Percentiles rank a stretch among this genome's conserved stretches.
phyloP scores from a whole-genome alignment of 2,329 filamentous ascomycete species.

The Bisporella sp. region DNA sequence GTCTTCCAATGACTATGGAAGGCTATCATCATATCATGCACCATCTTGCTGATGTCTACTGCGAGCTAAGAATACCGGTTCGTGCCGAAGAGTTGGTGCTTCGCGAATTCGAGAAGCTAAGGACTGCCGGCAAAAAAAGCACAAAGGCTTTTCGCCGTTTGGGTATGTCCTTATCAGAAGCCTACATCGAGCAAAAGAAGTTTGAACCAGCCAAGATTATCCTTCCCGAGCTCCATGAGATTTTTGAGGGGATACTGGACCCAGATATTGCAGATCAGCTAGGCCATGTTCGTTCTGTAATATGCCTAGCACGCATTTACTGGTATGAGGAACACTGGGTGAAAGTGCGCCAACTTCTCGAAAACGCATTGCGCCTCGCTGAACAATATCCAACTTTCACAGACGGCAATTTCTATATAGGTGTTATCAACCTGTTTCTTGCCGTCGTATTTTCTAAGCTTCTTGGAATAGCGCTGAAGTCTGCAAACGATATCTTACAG shows the following conservation, averaged over 20 bases:
- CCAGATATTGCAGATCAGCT: not conserved
- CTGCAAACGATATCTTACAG: not conserved
- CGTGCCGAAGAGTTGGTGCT: conserved; percentile 1
- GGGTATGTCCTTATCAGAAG: not conserved
- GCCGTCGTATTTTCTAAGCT: not conserved
- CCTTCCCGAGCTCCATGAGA: not conserved
- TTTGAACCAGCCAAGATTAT: not conserved
- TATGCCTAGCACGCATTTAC: not conserved
- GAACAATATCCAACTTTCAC: not conserved
- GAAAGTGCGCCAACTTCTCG: not conserved
- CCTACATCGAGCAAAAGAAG: not conserved
- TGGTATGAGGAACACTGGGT: not conserved
- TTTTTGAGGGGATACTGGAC: not conserved
- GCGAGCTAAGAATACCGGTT: not conserved
- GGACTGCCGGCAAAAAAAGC: not conserved
- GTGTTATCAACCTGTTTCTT: not conserved
- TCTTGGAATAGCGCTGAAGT: not conserved
- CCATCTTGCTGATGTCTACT: conserved; percentile 3
- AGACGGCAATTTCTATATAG: not conserved
- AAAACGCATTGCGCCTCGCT: not conserved
- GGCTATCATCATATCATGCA: conserved; percentile 3
- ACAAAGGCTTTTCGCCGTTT: conserved; percentile 4
- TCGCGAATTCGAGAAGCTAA: conserved; percentile 1
- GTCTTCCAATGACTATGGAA: not conserved
- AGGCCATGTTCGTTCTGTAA: not conserved